These are phyloP conservation scores for Alloteropsis angusta DNA, from an alignment of 202 grass and related monocot species.

Conservation along the genomic window DNA sequence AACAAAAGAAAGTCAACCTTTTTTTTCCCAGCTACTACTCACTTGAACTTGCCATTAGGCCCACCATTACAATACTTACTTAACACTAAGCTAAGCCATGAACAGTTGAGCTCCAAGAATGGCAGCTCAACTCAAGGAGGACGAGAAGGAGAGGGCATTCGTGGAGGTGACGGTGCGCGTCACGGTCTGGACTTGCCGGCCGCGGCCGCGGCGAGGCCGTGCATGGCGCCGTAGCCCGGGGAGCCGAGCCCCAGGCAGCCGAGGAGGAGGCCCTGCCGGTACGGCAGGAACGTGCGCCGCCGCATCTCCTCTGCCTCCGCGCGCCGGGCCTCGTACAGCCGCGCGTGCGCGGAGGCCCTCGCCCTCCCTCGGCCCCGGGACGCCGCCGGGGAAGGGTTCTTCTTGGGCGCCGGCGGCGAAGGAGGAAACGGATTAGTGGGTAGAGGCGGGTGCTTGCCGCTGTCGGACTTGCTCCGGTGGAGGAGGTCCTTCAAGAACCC, in stretches of 20 bases:
- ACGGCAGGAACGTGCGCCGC: constrained; percentile 68
- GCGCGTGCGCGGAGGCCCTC: constrained; percentile 42
- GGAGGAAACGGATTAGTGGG: neutral
- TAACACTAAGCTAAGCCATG: constrained; percentile 13
- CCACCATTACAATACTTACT: neutral
- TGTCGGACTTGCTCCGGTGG: constrained; percentile 34
- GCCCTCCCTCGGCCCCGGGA: neutral
- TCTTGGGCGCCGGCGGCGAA: neutral
- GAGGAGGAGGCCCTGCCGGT: constrained; percentile 51
- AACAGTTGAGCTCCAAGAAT: constrained; percentile 1
- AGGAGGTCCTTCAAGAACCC: constrained; percentile 46
- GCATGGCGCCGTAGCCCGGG: constrained; percentile 35
- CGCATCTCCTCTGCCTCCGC: constrained; percentile 60
- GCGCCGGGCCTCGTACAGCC: constrained; percentile 46
- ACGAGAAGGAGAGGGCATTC: neutral
- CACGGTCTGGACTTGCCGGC: constrained; percentile 14
- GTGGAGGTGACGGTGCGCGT: neutral
- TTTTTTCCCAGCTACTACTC: neutral
- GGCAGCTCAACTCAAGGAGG: neutral
- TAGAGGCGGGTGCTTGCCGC: neutral
- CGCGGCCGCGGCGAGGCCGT: constrained; percentile 24
- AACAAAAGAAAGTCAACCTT: neutral
- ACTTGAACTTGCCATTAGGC: neutral
- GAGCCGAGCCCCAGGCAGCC: constrained; percentile 46
- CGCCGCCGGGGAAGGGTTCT: neutral